A percentile compares a stretch with the other conserved stretches of the same genome.
phyloP scores from a whole-genome alignment of 2,329 filamentous ascomycete genomes.

The Periconia macrospinosa region DNA sequence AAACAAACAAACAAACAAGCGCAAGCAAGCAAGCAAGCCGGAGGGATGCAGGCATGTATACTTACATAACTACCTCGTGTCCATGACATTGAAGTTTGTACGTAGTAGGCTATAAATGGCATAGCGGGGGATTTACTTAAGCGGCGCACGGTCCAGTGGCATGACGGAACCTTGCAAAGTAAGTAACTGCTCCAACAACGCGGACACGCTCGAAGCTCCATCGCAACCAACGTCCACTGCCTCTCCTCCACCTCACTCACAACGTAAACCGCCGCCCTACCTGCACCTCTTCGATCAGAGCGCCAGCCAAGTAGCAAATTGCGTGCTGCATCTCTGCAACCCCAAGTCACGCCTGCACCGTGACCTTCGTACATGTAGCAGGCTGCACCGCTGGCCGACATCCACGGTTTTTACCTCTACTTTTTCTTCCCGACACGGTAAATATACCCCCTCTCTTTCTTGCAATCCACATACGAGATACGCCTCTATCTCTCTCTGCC shows the following conservation, averaged over 20 bases:
- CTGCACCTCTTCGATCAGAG: conserved; percentile 12
- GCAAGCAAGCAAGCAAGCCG: conserved; percentile 1
- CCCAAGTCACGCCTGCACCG: conserved; percentile 41
- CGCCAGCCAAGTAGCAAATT: neutral
- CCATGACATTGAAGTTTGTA: no score
- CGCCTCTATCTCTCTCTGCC: neutral
- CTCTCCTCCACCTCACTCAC: conserved; percentile 5
- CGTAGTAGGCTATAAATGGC: no score
- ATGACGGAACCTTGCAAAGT: neutral
- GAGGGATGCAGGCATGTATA: no score
- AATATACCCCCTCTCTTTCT: conserved; percentile 1
- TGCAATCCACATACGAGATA: neutral
- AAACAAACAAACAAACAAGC: no score
- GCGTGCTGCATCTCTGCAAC: conserved; percentile 18
- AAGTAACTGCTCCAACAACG: neutral
- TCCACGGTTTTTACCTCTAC: conserved; percentile 11
- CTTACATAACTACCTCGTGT: no score
- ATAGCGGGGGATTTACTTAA: no score
- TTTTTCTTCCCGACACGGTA: neutral
- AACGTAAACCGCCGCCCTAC: conserved; percentile 3
- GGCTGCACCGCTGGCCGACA: conserved; percentile 17
- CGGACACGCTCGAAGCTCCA: conserved; percentile 9
- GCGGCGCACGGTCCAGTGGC: no score
- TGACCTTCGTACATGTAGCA: conserved; percentile 20
- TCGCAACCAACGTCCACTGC: conserved; percentile 7